Conservation (phyloP, 345 rosid genomes). For the Anacardium occidentale region DNA sequence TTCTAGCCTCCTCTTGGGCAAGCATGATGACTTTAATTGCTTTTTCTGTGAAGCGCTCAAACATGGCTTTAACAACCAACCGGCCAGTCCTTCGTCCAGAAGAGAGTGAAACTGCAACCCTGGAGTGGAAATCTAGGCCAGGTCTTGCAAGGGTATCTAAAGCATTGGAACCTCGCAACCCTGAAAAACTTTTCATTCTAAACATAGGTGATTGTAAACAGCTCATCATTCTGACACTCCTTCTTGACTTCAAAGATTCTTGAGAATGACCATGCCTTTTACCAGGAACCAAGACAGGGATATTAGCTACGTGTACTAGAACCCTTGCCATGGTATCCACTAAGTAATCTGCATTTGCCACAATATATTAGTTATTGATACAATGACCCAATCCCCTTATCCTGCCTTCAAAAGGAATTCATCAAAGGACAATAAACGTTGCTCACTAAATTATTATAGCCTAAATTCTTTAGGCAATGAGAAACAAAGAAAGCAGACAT, state of each 20-base stretch:
- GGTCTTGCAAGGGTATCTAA: slow-evolving; percentile 39
- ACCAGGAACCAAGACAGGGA: slow-evolving; percentile 40
- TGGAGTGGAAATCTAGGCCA: slow-evolving; percentile 45
- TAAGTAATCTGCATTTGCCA: slow-evolving; percentile 41
- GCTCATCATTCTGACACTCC: slow-evolving; percentile 46
- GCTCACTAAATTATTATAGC: too few species aligned
- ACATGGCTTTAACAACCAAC: slow-evolving; percentile 69
- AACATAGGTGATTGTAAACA: slow-evolving; percentile 33
- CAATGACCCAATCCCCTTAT: neutral
- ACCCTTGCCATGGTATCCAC: slow-evolving; percentile 60
- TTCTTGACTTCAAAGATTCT: slow-evolving; percentile 47
- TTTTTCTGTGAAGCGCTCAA: slow-evolving; percentile 92
- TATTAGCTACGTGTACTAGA: slow-evolving; percentile 51
- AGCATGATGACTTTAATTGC: slow-evolving; percentile 96
- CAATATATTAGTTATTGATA: slow-evolving; percentile 1
- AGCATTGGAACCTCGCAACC: slow-evolving; percentile 53
- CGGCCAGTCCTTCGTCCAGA: slow-evolving; percentile 48
- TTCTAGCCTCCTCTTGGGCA: slow-evolving; percentile 93
- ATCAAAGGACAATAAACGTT: too few species aligned
- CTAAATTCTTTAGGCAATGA: neutral
- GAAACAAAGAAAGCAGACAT: neutral
- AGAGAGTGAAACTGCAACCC: slow-evolving; percentile 39
- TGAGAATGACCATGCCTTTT: slow-evolving; percentile 39
- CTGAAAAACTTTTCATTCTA: slow-evolving; percentile 52
- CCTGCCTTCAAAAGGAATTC: too few species aligned